Evolutionary conservation across 2,329 filamentous ascomycete species (phyloP).

Genomic region (Ophiostoma piceae): DNA sequence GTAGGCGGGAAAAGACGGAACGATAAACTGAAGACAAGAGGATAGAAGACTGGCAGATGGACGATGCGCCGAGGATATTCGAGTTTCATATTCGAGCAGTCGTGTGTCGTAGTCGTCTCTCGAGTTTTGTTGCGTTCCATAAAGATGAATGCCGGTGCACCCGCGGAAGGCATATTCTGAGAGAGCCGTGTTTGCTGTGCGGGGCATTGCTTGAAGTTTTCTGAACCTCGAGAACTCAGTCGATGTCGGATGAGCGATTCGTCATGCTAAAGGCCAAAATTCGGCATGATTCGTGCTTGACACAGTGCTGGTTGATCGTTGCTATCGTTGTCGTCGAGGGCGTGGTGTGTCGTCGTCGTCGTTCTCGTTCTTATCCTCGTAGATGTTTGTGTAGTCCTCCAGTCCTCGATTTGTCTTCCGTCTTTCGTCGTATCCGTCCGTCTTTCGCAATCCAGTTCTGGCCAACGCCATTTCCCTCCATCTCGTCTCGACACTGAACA

Average conservation of each 20-base stretch:
- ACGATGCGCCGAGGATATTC: neutral
- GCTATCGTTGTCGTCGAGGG: neutral
- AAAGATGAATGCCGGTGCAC: no score
- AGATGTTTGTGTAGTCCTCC: neutral
- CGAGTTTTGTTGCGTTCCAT: no score
- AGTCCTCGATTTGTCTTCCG: neutral
- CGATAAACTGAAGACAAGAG: no score
- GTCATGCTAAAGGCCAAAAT: neutral
- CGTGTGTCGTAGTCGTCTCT: no score
- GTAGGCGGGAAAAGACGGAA: neutral
- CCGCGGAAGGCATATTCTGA: no score
- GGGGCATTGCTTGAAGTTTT: no score
- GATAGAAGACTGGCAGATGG: no score
- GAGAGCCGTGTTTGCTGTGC: no score
- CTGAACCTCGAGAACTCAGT: no score
- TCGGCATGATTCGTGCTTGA: neutral
- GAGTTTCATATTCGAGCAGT: no score
- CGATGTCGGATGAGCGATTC: neutral
- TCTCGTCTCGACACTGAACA: neutral
- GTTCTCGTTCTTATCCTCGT: neutral
- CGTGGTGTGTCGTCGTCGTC: neutral
- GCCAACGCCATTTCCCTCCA: neutral
- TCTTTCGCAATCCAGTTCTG: neutral
- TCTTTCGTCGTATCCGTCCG: neutral
- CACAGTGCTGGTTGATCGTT: neutral